Evolutionary conservation across 257 asterid species (phyloP).

Genomic region (Solanum sejunctum): DNA sequence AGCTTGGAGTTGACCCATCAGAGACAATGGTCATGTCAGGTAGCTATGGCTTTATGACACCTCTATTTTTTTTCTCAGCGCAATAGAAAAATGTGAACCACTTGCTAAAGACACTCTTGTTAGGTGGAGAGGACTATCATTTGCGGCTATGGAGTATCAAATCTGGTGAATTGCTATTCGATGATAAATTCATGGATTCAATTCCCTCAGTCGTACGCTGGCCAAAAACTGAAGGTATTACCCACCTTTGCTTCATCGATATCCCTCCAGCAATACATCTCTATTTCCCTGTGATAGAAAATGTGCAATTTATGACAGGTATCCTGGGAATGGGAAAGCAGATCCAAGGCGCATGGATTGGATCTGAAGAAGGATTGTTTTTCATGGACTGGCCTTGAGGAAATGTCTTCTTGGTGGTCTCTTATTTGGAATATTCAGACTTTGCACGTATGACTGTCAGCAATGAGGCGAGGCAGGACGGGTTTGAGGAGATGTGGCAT

Average conservation of each 20-base stretch:
- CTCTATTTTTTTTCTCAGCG: neutral
- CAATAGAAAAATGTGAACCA: neutral
- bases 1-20: constrained; percentile 79
- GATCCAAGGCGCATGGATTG: constrained; percentile 47
- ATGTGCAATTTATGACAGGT: neutral
- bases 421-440: neutral
- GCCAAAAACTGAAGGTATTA: constrained; percentile 41
- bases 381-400: constrained; percentile 51
- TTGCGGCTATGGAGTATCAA: constrained; percentile 75
- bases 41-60: constrained; percentile 6
- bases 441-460: neutral
- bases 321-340: constrained; percentile 4
- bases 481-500: too few relatives aligned
- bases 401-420: neutral
- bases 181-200: constrained; percentile 41
- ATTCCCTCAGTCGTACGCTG: constrained; percentile 70
- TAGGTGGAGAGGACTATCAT: constrained; percentile 89
- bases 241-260: neutral
- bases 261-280: neutral
- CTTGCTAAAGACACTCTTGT: neutral
- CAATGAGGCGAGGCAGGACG: neutral
- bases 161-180: constrained; percentile 73
- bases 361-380: constrained; percentile 54
- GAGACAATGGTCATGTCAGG: constrained; percentile 77
- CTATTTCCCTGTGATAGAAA: neutral